Percentiles rank a stretch among this genome's conserved stretches.
These are phyloP conservation scores for Ramalina peruviana DNA, from an alignment of 495 filamentous ascomycete species.

Conservation along the genomic window DNA sequence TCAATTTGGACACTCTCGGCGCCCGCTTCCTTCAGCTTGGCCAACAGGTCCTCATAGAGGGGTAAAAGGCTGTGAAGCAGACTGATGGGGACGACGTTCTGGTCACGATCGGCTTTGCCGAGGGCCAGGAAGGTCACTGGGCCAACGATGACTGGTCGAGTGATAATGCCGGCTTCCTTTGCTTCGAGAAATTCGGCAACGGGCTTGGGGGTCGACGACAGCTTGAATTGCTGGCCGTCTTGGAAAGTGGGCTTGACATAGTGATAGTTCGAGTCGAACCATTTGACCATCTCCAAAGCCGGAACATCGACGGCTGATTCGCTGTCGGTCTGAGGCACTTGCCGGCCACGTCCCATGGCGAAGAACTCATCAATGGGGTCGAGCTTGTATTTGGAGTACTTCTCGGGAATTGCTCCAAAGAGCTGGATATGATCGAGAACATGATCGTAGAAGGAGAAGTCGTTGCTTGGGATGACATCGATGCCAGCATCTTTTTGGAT, in stretches of 20 bases:
- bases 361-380: conserved; percentile 91
- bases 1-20: conserved; percentile 94
- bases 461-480: conserved; percentile 94
- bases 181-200: conserved; percentile 89
- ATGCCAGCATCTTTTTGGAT: conserved; percentile 97
- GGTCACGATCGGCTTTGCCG: conserved; percentile 91
- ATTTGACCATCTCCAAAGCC: conserved; percentile 97
- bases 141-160: conserved; percentile 86
- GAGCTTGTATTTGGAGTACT: conserved; percentile 77
- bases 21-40: conserved; percentile 86
- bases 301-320: conserved; percentile 77
- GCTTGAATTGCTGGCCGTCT: conserved; percentile 90
- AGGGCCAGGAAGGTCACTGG: conserved; percentile 94
- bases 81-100: conserved; percentile 80
- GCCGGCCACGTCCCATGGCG: conserved; percentile 96
- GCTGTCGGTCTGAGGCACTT: conserved; percentile 49
- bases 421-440: conserved; percentile 97
- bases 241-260: conserved; percentile 98
- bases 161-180: conserved; percentile 85
- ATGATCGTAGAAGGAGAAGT: conserved; percentile 98
- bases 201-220: conserved; percentile 76
- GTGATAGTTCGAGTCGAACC: conserved; percentile 99
- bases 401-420: conserved; percentile 82
- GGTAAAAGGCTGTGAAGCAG: conserved; percentile 84
- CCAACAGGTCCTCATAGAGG: conserved; percentile 79